Conservation (phyloP, 371 early-diverging fungal species). For the Saksenaea vasiformis region DNA sequence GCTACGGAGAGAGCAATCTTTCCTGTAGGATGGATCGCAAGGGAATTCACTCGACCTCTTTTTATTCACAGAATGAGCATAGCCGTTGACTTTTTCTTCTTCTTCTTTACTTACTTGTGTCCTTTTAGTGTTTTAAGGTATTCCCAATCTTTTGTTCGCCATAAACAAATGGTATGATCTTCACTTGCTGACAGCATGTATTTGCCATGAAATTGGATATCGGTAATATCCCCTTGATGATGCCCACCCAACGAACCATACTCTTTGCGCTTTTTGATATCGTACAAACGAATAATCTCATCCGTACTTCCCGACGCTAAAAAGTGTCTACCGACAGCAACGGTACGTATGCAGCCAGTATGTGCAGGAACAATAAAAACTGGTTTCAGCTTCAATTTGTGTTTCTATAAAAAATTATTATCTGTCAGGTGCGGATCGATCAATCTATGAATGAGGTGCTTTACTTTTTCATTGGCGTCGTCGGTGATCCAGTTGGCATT, state of each 20-base stretch:
- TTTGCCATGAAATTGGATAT: slow-evolving; percentile 77
- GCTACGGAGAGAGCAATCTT: slow-evolving; percentile 87
- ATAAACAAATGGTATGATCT: slow-evolving; percentile 86
- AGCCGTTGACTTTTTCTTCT: not conserved
- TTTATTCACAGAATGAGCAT: not conserved
- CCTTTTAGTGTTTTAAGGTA: slow-evolving; percentile 86
- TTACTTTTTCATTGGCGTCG: slow-evolving; percentile 8
- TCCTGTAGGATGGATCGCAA: slow-evolving; percentile 93
- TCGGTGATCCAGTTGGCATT: slow-evolving; percentile 59
- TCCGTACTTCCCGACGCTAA: slow-evolving; percentile 96
- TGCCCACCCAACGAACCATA: slow-evolving; percentile 87
- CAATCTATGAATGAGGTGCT: not conserved
- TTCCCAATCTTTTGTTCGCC: slow-evolving; percentile 96
- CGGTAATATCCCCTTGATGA: slow-evolving; percentile 87
- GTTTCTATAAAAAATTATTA: not conserved
- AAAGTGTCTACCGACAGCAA: slow-evolving; percentile 74
- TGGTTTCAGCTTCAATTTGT: slow-evolving; percentile 53
- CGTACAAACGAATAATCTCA: slow-evolving; percentile 90
- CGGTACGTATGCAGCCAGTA: slow-evolving; percentile 87
- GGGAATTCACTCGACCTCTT: slow-evolving; percentile 65
- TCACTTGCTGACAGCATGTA: slow-evolving; percentile 91
- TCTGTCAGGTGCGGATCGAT: not conserved
- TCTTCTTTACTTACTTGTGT: slow-evolving; percentile 68
- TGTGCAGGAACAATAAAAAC: slow-evolving; percentile 95
- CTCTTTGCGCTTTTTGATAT: slow-evolving; percentile 86